Base-by-base conservation (phyloP, 441 rosid species). In the Jatropha multifida region DNA sequence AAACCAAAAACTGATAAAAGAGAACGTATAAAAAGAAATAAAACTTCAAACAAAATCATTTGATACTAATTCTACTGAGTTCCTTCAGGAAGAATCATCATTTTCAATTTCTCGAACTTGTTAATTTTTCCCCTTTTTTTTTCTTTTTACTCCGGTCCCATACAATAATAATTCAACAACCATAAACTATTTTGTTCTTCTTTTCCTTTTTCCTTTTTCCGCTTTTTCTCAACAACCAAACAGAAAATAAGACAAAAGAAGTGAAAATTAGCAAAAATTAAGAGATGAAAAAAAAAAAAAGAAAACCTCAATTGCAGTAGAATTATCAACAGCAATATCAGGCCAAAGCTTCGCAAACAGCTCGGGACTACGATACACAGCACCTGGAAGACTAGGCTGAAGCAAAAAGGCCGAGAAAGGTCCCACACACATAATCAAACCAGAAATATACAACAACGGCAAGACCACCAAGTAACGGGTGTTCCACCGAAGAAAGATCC, bases 341-440 rank as follows among this genome's bases (percentile, higher is more conserved):
- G 84, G 84, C 94, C 93, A 87, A 46, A 94, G 90, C 83, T 86
- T 86, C 62, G 73, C 73, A 75, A 92, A 91, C 84, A 90, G 80
- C 83, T 88, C 83, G 67, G 87, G 90, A 85, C 97, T 94, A 64
- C 95, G 88, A 63, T 92, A 94, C 58, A 90, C 90, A 41, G 94
- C 87, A 32, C 93, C 95, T 65, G 97, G 96, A 79, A 78, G 64
- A 65, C 82, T 64, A 60, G 83, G 66, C 74, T 78, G 85, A 56
- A 86, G 86, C 46, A 91, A 78, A 13, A 90, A 80, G 26, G 86
- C 86, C 14, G 97, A 86, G 82, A 92, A 85, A n/a, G 94, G 97
- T 40, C 95, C 95, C 69, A 91, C 90, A 61, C 94, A 94, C 90
- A 91, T 81, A 73, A 92, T 77, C 81, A 94, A 78, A 8, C 91